phyloP scores from a whole-genome alignment of 2,329 filamentous ascomycete species.

The Chaetomiaceae sp. region DNA sequence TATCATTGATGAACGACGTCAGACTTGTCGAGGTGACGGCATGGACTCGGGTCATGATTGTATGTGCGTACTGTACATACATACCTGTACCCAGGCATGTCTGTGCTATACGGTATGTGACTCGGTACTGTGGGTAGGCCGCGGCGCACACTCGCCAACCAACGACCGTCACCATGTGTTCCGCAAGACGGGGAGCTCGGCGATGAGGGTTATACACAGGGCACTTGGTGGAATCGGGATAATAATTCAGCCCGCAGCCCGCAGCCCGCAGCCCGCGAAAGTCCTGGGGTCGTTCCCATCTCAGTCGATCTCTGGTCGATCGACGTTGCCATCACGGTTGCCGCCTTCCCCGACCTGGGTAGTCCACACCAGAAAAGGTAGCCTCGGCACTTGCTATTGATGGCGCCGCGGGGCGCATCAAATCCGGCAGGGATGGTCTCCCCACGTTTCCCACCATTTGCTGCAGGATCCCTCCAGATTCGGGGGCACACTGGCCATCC shows the following conservation, averaged over 20 bases:
- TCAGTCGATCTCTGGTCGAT: background rate
- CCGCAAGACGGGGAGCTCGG: background rate
- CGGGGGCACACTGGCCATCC: background rate
- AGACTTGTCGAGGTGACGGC: too few species aligned
- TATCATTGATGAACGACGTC: too few species aligned
- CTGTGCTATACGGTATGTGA: too few species aligned
- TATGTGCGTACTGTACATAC: too few species aligned
- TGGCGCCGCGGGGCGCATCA: background rate
- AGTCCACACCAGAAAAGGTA: background rate
- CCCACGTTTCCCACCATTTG: constrained; percentile 5
- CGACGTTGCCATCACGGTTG: background rate
- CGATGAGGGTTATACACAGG: too few species aligned
- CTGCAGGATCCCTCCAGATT: constrained; percentile 8
- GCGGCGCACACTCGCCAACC: background rate
- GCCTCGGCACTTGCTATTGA: background rate
- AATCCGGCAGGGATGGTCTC: background rate
- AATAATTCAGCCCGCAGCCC: too few species aligned
- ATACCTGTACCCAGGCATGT: too few species aligned
- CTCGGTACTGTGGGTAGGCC: too few species aligned
- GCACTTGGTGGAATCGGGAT: too few species aligned
- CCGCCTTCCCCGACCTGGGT: background rate
- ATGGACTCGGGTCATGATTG: too few species aligned
- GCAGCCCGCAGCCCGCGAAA: too few species aligned
- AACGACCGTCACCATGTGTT: background rate
- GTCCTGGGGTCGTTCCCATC: too few species aligned